These are phyloP conservation scores for Phytophthora meadii DNA, from an alignment of 352 stramenopile genomes.

Conservation along the genomic window DNA sequence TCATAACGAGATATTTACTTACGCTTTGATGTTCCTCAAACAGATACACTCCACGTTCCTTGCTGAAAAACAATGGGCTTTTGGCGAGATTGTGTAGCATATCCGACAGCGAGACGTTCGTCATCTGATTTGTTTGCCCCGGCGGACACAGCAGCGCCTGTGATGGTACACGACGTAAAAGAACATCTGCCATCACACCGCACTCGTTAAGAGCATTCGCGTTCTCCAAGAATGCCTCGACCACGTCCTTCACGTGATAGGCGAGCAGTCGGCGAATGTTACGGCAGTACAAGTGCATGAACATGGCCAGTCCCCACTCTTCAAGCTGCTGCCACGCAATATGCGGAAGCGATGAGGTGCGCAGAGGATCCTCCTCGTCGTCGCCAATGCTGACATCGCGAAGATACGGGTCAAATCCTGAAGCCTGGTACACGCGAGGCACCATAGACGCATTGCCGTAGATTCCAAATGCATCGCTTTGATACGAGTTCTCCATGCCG, in stretches of 20 bases:
- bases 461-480: conserved; percentile 69
- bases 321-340: conserved; percentile 82
- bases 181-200: conserved; percentile 79
- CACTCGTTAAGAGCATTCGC: conserved; percentile 81
- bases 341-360: conserved; percentile 74
- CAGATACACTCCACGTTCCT: conserved; percentile 74
- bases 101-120: conserved; percentile 82
- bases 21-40: conserved; percentile 85
- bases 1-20: conserved; percentile 26
- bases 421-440: conserved; percentile 84
- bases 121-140: conserved; percentile 76
- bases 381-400: conserved; percentile 62
- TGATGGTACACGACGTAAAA: conserved; percentile 70
- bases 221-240: conserved; percentile 85
- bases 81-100: conserved; percentile 74
- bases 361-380: conserved; percentile 77
- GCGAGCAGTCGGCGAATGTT: conserved; percentile 83
- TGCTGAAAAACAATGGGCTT: conserved; percentile 79
- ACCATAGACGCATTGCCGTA: conserved; percentile 75
- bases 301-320: conserved; percentile 80
- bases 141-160: conserved; percentile 82
- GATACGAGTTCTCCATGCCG: conserved; percentile 55
- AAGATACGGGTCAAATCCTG: conserved; percentile 78
- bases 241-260: conserved; percentile 86
- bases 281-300: conserved; percentile 89